Conservation (phyloP, 2,329 filamentous ascomycete species). For the Ustilaginoidea virens region DNA sequence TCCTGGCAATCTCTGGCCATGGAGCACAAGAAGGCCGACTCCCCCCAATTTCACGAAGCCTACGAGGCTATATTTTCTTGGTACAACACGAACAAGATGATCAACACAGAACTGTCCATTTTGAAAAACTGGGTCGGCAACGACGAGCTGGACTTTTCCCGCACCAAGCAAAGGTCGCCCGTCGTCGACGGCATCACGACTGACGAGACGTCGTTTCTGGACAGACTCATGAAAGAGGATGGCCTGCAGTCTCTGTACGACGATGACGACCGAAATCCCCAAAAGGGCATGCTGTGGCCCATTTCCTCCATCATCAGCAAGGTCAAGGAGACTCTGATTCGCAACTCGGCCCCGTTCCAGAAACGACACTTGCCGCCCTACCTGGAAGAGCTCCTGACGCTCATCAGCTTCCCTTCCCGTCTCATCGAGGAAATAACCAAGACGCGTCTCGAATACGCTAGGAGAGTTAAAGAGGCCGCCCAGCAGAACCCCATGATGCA, state of each 20-base stretch:
- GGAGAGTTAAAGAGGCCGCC: conserved; percentile 87
- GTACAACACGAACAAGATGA: conserved; percentile 93
- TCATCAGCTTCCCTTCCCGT: conserved; percentile 94
- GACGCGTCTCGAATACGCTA: conserved; percentile 78
- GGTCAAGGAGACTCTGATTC: conserved; percentile 80
- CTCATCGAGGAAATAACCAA: conserved; percentile 94
- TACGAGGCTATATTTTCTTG: conserved; percentile 84
- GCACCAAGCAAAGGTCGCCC: conserved; percentile 53
- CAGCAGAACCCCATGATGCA: conserved; percentile 89
- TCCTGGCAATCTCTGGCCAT: conserved; percentile 59
- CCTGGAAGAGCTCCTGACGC: conserved; percentile 85
- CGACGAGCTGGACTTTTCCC: conserved; percentile 79
- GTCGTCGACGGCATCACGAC: conserved; percentile 48
- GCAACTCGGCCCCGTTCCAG: conserved; percentile 70
- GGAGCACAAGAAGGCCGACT: conserved; percentile 63
- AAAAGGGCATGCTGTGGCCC: conserved; percentile 66
- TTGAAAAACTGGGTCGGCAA: conserved; percentile 96
- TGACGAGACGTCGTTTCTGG: conserved; percentile 90
- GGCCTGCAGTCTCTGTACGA: conserved; percentile 84
- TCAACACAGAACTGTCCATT: conserved; percentile 86
- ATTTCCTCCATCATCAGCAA: conserved; percentile 82
- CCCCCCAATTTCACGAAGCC: conserved; percentile 62
- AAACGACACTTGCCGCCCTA: conserved; percentile 88
- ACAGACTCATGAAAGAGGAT: conserved; percentile 89
- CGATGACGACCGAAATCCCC: conserved; percentile 31